phyloP scores from a whole-genome alignment of 441 rosid genomes.

The Manihot esculenta region DNA sequence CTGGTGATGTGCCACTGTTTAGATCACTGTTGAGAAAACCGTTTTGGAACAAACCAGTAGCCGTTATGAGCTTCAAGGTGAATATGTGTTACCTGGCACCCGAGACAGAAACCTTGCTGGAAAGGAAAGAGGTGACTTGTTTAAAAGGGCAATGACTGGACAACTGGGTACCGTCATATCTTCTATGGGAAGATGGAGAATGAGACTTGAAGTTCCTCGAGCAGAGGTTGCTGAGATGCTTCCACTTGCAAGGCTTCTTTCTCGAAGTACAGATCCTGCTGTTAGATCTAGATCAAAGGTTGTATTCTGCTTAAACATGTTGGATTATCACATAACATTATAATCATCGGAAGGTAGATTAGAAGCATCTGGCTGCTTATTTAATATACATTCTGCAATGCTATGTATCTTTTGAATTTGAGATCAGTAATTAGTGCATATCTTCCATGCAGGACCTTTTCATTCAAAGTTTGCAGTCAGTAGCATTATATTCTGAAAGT shows the following conservation, averaged over 20 bases:
- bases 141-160: slow-evolving; percentile 93
- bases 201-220: slow-evolving; percentile 98
- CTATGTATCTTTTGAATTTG: slow-evolving; percentile 6
- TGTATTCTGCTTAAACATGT: slow-evolving; percentile 25
- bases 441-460: slow-evolving; percentile 78
- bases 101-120: slow-evolving; percentile 79
- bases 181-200: slow-evolving; percentile 99
- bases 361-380: background rate
- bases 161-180: slow-evolving; percentile 97
- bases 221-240: slow-evolving; percentile 99
- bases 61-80: slow-evolving; percentile 99
- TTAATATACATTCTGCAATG: background rate
- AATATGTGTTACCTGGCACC: slow-evolving; percentile 96
- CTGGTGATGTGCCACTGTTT: background rate
- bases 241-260: slow-evolving; percentile 96
- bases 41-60: slow-evolving; percentile 87
- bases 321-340: slow-evolving; percentile 11
- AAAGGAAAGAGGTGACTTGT: slow-evolving; percentile 71
- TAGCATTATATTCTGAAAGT: slow-evolving; percentile 75
- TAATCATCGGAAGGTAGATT: background rate
- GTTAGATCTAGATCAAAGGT: slow-evolving; percentile 98
- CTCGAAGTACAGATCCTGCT: slow-evolving; percentile 98
- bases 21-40: slow-evolving; percentile 96
- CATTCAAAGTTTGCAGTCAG: slow-evolving; percentile 85
- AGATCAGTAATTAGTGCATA: slow-evolving; percentile 17